phyloP scores from a whole-genome alignment of 1,284 basidiomycete genomes.

The Austroboletus sp. region DNA sequence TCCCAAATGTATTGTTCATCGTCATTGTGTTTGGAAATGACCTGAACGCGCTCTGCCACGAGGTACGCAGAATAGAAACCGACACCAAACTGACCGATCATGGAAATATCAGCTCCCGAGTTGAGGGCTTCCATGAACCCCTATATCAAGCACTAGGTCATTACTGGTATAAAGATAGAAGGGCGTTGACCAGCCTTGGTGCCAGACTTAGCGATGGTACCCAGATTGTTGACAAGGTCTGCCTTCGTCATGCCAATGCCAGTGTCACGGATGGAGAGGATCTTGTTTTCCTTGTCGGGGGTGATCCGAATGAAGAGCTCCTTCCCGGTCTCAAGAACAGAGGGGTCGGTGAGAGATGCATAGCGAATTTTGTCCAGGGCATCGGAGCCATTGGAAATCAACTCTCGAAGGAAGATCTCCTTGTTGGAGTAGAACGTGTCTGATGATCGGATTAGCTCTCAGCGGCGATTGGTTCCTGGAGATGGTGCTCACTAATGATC shows the following conservation, averaged over 20 bases:
- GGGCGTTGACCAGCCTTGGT: conserved; percentile 55
- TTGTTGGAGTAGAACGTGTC: conserved; percentile 99
- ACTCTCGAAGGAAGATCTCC: conserved; percentile 94
- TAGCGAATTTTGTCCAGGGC: conserved; percentile 97
- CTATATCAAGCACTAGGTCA: conserved; percentile 38
- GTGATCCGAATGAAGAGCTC: conserved; percentile 88
- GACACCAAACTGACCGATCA: conserved; percentile 95
- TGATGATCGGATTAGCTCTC: conserved; percentile 27
- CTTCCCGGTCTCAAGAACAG: conserved; percentile 80
- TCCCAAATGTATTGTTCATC: conserved; percentile 99
- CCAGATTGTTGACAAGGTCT: conserved; percentile 97
- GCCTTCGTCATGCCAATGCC: conserved; percentile 99
- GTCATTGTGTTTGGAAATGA: conserved; percentile 99
- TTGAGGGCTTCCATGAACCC: conserved; percentile 96
- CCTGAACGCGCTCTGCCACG: conserved; percentile 95
- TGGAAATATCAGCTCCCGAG: conserved; percentile 94
- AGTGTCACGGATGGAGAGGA: conserved; percentile 87
- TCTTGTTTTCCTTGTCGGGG: conserved; percentile 94
- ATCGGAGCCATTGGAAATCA: conserved; percentile 90
- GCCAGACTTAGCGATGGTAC: conserved; percentile 98
- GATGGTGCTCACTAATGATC: conserved; percentile 69
- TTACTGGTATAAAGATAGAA: conserved; percentile 4
- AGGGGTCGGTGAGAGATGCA: conserved; percentile 85
- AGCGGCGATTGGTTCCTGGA: neutral
- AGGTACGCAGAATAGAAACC: conserved; percentile 99